Evolutionary conservation across 2,329 filamentous ascomycete species (phyloP), one percentile per base, ranked within the genome.

Genomic region (Microthyrium microscopicum): DNA sequence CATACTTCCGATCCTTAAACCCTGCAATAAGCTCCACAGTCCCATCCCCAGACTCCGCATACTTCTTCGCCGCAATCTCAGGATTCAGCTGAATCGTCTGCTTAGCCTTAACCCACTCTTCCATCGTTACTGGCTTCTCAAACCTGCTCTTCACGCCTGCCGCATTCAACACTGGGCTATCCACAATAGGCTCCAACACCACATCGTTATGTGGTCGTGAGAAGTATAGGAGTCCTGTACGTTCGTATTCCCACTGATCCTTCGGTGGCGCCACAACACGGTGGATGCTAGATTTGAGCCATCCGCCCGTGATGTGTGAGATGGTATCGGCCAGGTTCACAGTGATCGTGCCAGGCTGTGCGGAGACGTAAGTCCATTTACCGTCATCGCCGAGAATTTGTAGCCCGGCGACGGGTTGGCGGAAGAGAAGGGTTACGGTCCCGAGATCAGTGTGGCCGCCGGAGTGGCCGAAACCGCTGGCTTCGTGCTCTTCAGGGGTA

Each of bases 391-490:
- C 42, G 25, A 47, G 60, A 18, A 73, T 66, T 41, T 73, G 68
- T 2, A 73, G 53, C 0, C 61, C 67, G 0, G 67, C 65, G 1
- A 73, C 62, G 0, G 68, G 69, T 39, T 73, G 69, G 0, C 67
- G 56, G 53, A 73, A 72, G 0, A 73, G 55, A 3, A 73, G 50
- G 0, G 68, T 72, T 0, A 71, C 54, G 0, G 62, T 64, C 0
- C 67, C 68, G 0, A 72, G 49, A 39, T 73, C 68, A 0, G 68
- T 72, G 42, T 73, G 68, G 0, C 68, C 67, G n/a, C n/a, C n/a
- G n/a, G n/a, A n/a, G n/a, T n/a, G n/a, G n/a, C n/a, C n/a, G n/a
- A n/a, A n/a, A n/a, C n/a, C n/a, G n/a, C n/a, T n/a, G n/a, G n/a
- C n/a, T n/a, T n/a, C n/a, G n/a, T n/a, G n/a, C n/a, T n/a, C n/a